Evolutionary conservation across 192 early-diverging fungal species (phyloP).

Genomic region (Chytriomyces sp.): DNA sequence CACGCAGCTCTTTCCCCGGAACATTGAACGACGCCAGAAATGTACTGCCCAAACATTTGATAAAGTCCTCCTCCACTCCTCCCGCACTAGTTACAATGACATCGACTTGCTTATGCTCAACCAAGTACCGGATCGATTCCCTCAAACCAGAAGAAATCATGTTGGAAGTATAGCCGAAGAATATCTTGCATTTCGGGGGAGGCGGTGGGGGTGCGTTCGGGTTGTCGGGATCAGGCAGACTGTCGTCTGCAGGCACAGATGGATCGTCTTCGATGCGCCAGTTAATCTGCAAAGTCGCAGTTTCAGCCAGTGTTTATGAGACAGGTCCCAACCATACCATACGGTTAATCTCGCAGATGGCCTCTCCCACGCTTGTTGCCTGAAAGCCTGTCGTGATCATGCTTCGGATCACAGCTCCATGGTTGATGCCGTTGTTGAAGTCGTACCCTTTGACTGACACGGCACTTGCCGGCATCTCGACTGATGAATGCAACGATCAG

Average conservation of each 20-base stretch:
- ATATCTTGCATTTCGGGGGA: slow-evolving; percentile 91
- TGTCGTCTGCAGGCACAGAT: slow-evolving; percentile 61
- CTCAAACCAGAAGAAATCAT: slow-evolving; percentile 93
- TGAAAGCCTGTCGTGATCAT: slow-evolving; percentile 91
- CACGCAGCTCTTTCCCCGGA: slow-evolving; percentile 78
- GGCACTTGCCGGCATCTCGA: slow-evolving; percentile 69
- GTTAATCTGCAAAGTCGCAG: slow-evolving; percentile 41
- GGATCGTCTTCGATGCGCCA: slow-evolving; percentile 93
- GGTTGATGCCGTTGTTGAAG: slow-evolving; percentile 86
- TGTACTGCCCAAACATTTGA: slow-evolving; percentile 92
- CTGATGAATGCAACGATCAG: slow-evolving; percentile 56
- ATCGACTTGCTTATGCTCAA: slow-evolving; percentile 81
- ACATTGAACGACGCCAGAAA: slow-evolving; percentile 82
- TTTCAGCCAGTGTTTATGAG: neutral
- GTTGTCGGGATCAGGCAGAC: slow-evolving; percentile 47
- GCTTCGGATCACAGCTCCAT: slow-evolving; percentile 69
- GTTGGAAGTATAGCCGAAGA: slow-evolving; percentile 97
- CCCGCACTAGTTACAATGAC: slow-evolving; percentile 92
- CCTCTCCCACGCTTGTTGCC: slow-evolving; percentile 84
- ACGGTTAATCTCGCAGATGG: slow-evolving; percentile 87
- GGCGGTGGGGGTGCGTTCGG: slow-evolving; percentile 65
- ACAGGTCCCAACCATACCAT: slow-evolving; percentile 73
- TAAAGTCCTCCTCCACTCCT: slow-evolving; percentile 97
- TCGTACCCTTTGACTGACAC: slow-evolving; percentile 83
- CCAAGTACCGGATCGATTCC: slow-evolving; percentile 88